These are phyloP conservation scores for Pichia eremophila DNA, from an alignment of 805 yeast species.

Conservation along the genomic window DNA sequence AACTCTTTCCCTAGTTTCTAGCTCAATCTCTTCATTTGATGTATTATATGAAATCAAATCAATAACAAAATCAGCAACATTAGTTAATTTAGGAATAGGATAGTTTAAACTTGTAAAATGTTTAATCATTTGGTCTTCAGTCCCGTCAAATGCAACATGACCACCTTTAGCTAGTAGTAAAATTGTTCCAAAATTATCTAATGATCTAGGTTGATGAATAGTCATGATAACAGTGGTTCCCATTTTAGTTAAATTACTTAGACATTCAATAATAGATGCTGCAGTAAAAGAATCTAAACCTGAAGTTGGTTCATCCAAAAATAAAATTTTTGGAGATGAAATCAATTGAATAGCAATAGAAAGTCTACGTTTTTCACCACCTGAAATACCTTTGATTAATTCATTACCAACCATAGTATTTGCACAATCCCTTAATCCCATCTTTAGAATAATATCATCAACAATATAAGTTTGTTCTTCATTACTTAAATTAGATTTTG, in stretches of 20 bases:
- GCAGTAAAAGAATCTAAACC: conserved; percentile 81
- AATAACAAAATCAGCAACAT: conserved; percentile 66
- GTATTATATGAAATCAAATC: conserved; percentile 58
- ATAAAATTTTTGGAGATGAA: conserved; percentile 58
- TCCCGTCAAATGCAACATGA: conserved; percentile 57
- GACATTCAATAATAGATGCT: conserved; percentile 50
- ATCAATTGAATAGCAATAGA: conserved; percentile 74
- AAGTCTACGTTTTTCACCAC: conserved; percentile 77
- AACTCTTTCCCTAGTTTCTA: conserved; percentile 32
- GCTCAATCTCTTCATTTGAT: conserved; percentile 35
- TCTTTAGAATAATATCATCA: conserved; percentile 48
- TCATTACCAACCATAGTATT: conserved; percentile 62
- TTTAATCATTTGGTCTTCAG: conserved; percentile 32
- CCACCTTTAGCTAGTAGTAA: conserved; percentile 69
- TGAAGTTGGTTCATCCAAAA: conserved; percentile 84
- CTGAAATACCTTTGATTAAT: conserved; percentile 54
- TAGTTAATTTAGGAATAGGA: conserved; percentile 50
- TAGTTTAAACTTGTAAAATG: conserved; percentile 44
- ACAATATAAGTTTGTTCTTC: conserved; percentile 39
- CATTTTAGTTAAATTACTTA: conserved; percentile 46
- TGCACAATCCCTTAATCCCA: conserved; percentile 69
- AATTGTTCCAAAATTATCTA: conserved; percentile 59
- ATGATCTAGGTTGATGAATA: conserved; percentile 77
- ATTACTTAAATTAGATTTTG: conserved; percentile 28
- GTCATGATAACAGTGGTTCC: conserved; percentile 65